Conservation (phyloP, 2,329 filamentous ascomycete species). For the Aspergillus vadensis region DNA sequence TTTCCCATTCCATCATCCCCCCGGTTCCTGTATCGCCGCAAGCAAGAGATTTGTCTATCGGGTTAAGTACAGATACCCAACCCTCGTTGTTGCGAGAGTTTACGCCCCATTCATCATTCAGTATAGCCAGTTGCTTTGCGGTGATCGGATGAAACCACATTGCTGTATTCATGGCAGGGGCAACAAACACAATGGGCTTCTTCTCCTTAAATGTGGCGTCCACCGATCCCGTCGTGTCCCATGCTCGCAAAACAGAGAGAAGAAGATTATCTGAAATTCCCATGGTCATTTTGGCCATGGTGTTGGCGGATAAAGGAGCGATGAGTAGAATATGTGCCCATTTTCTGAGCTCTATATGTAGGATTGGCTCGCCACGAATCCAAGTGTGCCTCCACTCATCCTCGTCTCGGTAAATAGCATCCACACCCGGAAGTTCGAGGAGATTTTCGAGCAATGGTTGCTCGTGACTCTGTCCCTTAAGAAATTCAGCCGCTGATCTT, state of each 20-base stretch:
- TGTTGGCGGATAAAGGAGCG: constrained; percentile 80
- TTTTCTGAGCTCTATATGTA: constrained; percentile 85
- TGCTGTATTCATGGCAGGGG: constrained; percentile 82
- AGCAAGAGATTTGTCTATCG: constrained; percentile 75
- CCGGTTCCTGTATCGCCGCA: constrained; percentile 83
- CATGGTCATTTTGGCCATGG: constrained; percentile 76
- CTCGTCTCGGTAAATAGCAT: constrained; percentile 77
- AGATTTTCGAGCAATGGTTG: constrained; percentile 70
- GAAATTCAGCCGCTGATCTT: constrained; percentile 70
- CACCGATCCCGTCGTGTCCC: constrained; percentile 72
- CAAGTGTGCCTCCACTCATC: constrained; percentile 82
- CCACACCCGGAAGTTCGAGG: constrained; percentile 66
- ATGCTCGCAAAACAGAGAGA: constrained; percentile 74
- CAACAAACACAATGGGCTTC: constrained; percentile 71
- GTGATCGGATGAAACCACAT: constrained; percentile 92
- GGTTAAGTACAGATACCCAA: constrained; percentile 72
- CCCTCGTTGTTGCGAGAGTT: constrained; percentile 39
- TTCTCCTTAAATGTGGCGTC: constrained; percentile 43
- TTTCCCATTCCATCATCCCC: constrained; percentile 79
- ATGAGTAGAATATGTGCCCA: constrained; percentile 82
- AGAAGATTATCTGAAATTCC: constrained; percentile 80
- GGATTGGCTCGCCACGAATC: constrained; percentile 74
- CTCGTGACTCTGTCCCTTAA: constrained; percentile 72
- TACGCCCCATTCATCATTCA: constrained; percentile 75
- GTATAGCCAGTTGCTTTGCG: constrained; percentile 65